A percentile compares a stretch with the other conserved stretches of the same genome.
phyloP scores from a whole-genome alignment of 78 protist species.

The Diacronema lutheri region DNA sequence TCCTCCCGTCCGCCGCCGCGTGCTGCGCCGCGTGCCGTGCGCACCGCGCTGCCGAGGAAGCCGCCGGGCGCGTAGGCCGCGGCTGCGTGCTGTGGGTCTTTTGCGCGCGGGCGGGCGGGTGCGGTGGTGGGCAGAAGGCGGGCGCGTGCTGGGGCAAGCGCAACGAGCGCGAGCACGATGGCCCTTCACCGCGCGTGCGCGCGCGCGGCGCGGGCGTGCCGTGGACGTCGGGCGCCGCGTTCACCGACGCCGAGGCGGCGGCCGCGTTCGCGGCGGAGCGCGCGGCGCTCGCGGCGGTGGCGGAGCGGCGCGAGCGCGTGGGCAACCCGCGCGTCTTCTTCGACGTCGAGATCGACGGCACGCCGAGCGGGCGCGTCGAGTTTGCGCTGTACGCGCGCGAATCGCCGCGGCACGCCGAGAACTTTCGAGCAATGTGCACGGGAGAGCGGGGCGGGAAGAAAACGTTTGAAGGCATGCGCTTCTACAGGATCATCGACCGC shows the following conservation, averaged over 20 bases:
- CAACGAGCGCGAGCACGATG: background rate
- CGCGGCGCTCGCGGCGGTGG: too few species aligned
- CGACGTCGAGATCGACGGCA: background rate
- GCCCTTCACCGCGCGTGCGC: background rate
- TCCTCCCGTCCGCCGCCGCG: background rate
- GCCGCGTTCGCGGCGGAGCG: background rate
- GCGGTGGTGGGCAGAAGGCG: background rate
- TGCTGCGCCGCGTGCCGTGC: background rate
- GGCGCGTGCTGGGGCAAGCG: constrained; percentile 28
- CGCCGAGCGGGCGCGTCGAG: background rate
- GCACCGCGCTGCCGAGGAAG: background rate
- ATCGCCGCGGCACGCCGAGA: constrained; percentile 16
- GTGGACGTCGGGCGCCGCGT: background rate
- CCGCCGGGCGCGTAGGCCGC: background rate
- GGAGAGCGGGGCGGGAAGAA: background rate
- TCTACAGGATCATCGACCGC: constrained; percentile 1
- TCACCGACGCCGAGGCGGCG: background rate
- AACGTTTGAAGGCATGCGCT: background rate
- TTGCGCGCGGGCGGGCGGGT: background rate
- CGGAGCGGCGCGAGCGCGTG: too few species aligned
- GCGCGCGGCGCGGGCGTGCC: background rate
- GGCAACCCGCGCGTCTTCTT: background rate
- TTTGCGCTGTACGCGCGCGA: background rate
- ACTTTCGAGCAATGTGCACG: constrained; percentile 21
- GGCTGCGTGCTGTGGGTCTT: background rate